Evolutionary conservation across 2,329 filamentous ascomycete genomes (phyloP), one percentile per base, ranked within the genome.

Genomic region (Colletotrichum endophyticum): DNA sequence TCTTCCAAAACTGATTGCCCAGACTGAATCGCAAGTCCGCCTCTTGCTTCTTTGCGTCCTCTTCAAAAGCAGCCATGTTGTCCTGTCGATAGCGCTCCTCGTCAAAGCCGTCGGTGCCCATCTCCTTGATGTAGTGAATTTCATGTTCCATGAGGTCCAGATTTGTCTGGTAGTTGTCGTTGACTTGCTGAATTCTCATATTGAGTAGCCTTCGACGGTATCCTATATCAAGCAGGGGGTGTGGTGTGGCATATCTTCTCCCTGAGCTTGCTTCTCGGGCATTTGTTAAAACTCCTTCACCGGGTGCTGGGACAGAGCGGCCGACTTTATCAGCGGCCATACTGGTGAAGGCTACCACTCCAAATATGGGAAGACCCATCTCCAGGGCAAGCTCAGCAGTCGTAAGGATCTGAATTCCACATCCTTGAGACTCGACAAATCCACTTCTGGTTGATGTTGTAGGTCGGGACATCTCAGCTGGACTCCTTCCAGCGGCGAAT

Each of bases 151-250:
- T 62, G n/a, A 73, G 62, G n/a, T 73, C 62, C 56, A 73, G 4
- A 53, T 68, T 73, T 3, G 12, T 62, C 12, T 62, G 63, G 28
- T 49, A 73, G 36, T 74, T 78, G 62, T 79, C 78, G 13, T 95
- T 96, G 88, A 99, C 97, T 86, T 98, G 95, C 87, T 93, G 94
- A 89, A 95, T 96, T 85, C 96, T 95, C 73, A 97, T 92, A 82
- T 98, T 95, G 82, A 99, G 94, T 88, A 99, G 97, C 82, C 96
- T 93, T 82, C 95, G 95, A 78, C 97, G 94, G 89, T 99, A 99
- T 85, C 97, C 98, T 87, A 99, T 98, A 84, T 99, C 97, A 49
- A 99, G 92, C 74, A 99, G 91, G 78, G 97, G 97, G 70, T 96
- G 98, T 44, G 96, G 95, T 91, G 96, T 98, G 84, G 96, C 96